Evolutionary conservation across 2,329 filamentous ascomycete genomes (phyloP).

Genomic region (Diaporthe humulicola): DNA sequence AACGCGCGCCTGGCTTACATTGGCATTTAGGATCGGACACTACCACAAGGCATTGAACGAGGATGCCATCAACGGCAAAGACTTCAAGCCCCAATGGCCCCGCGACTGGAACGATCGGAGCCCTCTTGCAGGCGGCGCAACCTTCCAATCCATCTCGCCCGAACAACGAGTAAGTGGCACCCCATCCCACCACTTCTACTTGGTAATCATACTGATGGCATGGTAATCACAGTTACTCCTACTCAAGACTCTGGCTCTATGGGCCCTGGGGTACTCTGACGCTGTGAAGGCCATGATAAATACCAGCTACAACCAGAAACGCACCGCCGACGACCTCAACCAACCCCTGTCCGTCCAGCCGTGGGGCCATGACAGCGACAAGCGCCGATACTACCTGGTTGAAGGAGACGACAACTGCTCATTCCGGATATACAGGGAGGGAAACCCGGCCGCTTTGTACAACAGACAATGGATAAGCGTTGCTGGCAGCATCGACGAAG

Average conservation of each 20-base stretch:
- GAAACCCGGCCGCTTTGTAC: slow-evolving; percentile 79
- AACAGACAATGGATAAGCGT: slow-evolving; percentile 92
- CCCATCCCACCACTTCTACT: not conserved
- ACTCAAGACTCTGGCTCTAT: slow-evolving; percentile 85
- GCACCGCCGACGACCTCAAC: slow-evolving; percentile 84
- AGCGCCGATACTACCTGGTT: slow-evolving; percentile 92
- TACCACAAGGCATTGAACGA: slow-evolving; percentile 89
- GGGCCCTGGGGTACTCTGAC: slow-evolving; percentile 92
- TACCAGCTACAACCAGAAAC: slow-evolving; percentile 87
- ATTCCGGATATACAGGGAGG: slow-evolving; percentile 95
- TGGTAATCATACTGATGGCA: slow-evolving; percentile 39
- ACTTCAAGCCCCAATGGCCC: slow-evolving; percentile 91
- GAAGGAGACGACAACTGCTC: slow-evolving; percentile 95
- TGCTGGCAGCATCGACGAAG: slow-evolving; percentile 89
- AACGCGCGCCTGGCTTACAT: slow-evolving; percentile 30
- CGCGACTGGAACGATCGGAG: slow-evolving; percentile 85
- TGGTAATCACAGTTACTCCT: slow-evolving; percentile 76
- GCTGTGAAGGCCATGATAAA: slow-evolving; percentile 84
- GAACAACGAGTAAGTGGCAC: slow-evolving; percentile 77
- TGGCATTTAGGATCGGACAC: slow-evolving; percentile 80
- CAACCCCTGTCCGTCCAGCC: slow-evolving; percentile 86
- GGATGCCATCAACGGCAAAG: slow-evolving; percentile 79
- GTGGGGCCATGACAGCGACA: slow-evolving; percentile 86
- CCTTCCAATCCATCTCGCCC: slow-evolving; percentile 86
- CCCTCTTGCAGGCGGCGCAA: slow-evolving; percentile 83